Evolutionary conservation across 108 stramenopile species (phyloP), one percentile per base, ranked within the genome.

Genomic region (Cyclostephanos tholiformis): DNA sequence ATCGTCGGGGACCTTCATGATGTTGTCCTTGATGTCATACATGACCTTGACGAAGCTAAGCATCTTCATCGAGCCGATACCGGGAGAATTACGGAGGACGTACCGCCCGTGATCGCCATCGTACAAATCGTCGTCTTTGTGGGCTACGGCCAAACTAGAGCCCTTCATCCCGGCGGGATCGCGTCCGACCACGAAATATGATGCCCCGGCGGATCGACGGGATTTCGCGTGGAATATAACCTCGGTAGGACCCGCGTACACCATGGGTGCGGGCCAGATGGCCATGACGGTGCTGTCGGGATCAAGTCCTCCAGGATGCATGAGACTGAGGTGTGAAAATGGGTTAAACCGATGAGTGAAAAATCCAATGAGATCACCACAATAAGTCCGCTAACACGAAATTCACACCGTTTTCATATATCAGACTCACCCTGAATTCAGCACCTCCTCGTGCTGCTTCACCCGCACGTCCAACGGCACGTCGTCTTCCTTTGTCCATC

Each of bases 161-260:
- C 94, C 94, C 84, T 98, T 98, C 96, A 99, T 99, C 25, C 98
- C 98, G 13, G 98, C 98, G 12, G 98, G 97, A 76, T 99, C 98
- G 26, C 98, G 91, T 10, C 98, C 98, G 11, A 97, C 98, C 1
- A 99, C 95, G 85, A 99, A 99, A 83, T 93, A 99, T 63, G 93
- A 92, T 11, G 98, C 98, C 22, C 98, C 98, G 38, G 92, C 97
- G 57, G 84, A 84, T 46, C 98, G 91, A 44, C 98, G 86, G 41
- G 92, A 94, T 80, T 98, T 98, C 80, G 98, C 98, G 80, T 99
- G 98, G 83, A 99, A 99, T 77, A 96, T 86, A 9, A 99, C 98
- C 82, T 99, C 98, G 27, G 98, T 99, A 23, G 98, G 98, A 25
- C 98, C 98, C n/a, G 96, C 98, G 77, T 99, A 99, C 49, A 99